A percentile compares a stretch with the other conserved stretches of the same genome.
Evolutionary conservation across 192 early-diverging fungal species (phyloP).

Genomic region (Cladochytrium replicatum): DNA sequence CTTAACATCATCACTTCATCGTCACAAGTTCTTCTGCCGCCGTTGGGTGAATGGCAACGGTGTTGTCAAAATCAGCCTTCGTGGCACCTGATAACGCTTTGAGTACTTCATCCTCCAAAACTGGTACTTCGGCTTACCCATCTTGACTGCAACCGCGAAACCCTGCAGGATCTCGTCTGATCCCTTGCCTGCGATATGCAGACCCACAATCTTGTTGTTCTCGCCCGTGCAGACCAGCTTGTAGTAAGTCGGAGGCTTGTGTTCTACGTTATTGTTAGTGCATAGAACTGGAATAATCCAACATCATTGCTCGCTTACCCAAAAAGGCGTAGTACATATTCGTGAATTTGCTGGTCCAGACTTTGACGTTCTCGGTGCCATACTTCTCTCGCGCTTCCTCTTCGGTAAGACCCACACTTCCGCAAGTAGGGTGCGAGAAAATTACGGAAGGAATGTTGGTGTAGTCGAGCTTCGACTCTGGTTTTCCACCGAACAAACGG

Average conservation of each 20-base stretch:
- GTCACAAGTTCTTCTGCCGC: constrained; percentile 93
- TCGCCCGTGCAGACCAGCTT: constrained; percentile 80
- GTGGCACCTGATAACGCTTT: constrained; percentile 53
- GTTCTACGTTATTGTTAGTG: constrained; percentile 41
- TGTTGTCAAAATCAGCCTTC: constrained; percentile 91
- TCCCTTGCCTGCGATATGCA: constrained; percentile 84
- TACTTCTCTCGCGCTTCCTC: constrained; percentile 61
- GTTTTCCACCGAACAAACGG: constrained; percentile 77
- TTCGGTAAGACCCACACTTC: constrained; percentile 85
- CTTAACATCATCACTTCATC: constrained; percentile 36
- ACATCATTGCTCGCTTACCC: constrained; percentile 15
- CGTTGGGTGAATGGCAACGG: constrained; percentile 95
- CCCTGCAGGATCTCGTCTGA: constrained; percentile 85
- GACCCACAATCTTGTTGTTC: constrained; percentile 93
- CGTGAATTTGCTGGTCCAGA: constrained; percentile 77
- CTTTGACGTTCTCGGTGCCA: constrained; percentile 70
- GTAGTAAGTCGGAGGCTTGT: constrained; percentile 86
- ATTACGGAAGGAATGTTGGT: constrained; percentile 90
- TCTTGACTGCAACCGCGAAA: constrained; percentile 92
- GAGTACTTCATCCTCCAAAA: not conserved
- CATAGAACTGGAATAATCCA: not conserved
- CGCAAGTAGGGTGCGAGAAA: constrained; percentile 82
- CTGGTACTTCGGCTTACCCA: constrained; percentile 50
- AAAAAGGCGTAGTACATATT: constrained; percentile 74
- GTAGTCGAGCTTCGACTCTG: constrained; percentile 78